Evolutionary conservation across 345 rosid genomes (phyloP), one percentile per base, ranked within the genome.

Genomic region (Boechera divaricarpa): DNA sequence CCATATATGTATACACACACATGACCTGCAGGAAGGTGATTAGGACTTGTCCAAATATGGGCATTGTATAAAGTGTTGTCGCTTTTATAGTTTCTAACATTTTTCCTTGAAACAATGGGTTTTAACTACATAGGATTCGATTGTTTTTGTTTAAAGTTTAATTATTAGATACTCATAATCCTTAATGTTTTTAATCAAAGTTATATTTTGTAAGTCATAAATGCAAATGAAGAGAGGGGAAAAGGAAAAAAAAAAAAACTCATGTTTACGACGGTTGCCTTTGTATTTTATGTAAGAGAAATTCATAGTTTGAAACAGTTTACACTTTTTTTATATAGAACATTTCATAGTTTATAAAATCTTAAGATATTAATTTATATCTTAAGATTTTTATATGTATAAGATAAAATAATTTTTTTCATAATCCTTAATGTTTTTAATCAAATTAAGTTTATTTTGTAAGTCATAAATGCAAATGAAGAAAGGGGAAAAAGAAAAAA

Each of bases 1-100:
- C 53, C 16, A 67, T 56, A 69, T 56, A 58, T 41, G 41, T 41
- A 42, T 56, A 29, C 54, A 42, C 53, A 69, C 69, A 76, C 69
- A 76, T 76, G 69, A 58, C 42, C 6, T 26, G 24, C 11, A 12
- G 4, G 16, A 76, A 6, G 77, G 48, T 60, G 74, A 51, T 21
- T 76, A 41, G n/a, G 73, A 76, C 69, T 2, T n/a, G 38, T 31
- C 38, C 26, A 16, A 31, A 51, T 41, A 32, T 48, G 13, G 67
- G 45, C 33, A 28, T 47, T 66, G 21, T 35, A 3, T 57, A n/a
- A 66, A 75, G 47, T 47, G 21, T 2, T 7, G 36, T 28, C 13
- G 9, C 31, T 8, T 47, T 47, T 56, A 35, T 66, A 47, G 52
- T 53, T 24, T 36, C 26, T 42, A 26, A 67, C 13, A 35, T 12